Conservation (phyloP, 2,329 filamentous ascomycete genomes). For the Colletotrichum simmondsii region DNA sequence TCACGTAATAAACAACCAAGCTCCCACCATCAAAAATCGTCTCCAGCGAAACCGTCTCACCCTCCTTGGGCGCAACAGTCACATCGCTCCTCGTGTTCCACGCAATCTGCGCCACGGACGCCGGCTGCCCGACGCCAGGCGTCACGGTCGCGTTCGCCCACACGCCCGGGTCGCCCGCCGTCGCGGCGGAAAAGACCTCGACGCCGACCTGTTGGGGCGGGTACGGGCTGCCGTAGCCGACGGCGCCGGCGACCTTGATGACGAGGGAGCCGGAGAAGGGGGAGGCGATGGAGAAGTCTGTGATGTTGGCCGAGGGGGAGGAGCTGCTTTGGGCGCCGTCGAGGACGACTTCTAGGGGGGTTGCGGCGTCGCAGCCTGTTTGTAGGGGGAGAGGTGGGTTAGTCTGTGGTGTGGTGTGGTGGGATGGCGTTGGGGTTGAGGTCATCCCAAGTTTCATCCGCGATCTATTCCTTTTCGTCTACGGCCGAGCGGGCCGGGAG, state of each 20-base stretch:
- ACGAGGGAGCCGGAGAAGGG: constrained; percentile 5
- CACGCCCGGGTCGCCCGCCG: neutral
- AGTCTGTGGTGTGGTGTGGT: neutral
- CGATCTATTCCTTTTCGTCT: no score
- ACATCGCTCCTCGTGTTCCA: constrained; percentile 7
- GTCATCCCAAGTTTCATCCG: neutral
- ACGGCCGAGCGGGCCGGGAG: no score
- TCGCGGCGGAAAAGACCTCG: neutral
- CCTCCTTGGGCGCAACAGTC: neutral
- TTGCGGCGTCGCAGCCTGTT: neutral
- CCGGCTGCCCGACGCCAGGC: neutral
- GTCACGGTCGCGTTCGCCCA: constrained; percentile 18
- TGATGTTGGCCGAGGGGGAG: neutral
- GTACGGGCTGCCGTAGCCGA: constrained; percentile 1
- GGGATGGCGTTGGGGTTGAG: neutral
- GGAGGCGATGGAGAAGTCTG: constrained; percentile 6
- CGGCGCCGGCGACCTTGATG: constrained; percentile 16
- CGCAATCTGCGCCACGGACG: neutral
- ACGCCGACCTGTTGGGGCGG: constrained; percentile 13
- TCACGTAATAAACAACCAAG: constrained; percentile 16
- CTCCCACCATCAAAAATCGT: constrained; percentile 2
- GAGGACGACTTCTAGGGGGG: constrained; percentile 14
- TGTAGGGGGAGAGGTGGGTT: neutral
- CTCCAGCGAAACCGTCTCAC: neutral
- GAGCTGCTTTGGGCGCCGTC: neutral